phyloP scores from a whole-genome alignment of 495 filamentous ascomycete species.

The Aspergillus cristatus region DNA sequence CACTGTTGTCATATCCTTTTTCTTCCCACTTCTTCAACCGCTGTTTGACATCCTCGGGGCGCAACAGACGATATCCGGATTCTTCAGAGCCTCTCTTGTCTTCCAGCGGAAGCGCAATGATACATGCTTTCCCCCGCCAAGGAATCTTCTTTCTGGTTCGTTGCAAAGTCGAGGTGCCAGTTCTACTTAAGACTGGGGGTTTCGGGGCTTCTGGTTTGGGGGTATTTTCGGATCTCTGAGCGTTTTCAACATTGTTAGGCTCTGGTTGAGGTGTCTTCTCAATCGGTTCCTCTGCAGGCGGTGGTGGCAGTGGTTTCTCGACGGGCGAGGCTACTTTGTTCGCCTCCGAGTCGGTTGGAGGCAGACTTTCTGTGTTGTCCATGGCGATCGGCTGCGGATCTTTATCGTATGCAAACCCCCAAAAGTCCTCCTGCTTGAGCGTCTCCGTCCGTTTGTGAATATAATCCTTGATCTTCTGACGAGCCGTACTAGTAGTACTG shows the following conservation, averaged over 20 bases:
- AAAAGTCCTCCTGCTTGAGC: slow-evolving; percentile 50
- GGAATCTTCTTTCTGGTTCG: slow-evolving; percentile 34
- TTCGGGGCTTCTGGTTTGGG: slow-evolving; percentile 9
- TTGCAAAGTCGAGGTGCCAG: slow-evolving; percentile 13
- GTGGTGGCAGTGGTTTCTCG: slow-evolving; percentile 42
- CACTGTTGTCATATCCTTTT: slow-evolving; percentile 63
- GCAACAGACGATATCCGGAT: slow-evolving; percentile 50
- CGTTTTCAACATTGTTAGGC: no score
- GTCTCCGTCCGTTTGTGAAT: slow-evolving; percentile 54
- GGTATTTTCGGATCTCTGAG: no score
- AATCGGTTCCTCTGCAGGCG: slow-evolving; percentile 27
- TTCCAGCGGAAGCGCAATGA: slow-evolving; percentile 61
- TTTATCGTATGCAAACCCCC: slow-evolving; percentile 39
- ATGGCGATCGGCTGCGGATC: slow-evolving; percentile 26
- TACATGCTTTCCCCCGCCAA: slow-evolving; percentile 67
- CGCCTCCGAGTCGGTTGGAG: slow-evolving; percentile 14
- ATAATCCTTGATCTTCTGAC: slow-evolving; percentile 35
- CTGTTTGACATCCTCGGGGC: slow-evolving; percentile 48
- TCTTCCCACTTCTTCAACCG: slow-evolving; percentile 62
- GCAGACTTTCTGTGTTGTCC: slow-evolving; percentile 24
- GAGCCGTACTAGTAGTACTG: slow-evolving; percentile 8
- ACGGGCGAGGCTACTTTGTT: slow-evolving; percentile 13
- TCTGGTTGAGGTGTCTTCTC: no score
- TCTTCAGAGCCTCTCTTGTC: slow-evolving; percentile 52
- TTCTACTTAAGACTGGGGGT: slow-evolving; percentile 11